Base-by-base conservation (phyloP, 129 eudicot species). In the Cynara cardunculus region DNA sequence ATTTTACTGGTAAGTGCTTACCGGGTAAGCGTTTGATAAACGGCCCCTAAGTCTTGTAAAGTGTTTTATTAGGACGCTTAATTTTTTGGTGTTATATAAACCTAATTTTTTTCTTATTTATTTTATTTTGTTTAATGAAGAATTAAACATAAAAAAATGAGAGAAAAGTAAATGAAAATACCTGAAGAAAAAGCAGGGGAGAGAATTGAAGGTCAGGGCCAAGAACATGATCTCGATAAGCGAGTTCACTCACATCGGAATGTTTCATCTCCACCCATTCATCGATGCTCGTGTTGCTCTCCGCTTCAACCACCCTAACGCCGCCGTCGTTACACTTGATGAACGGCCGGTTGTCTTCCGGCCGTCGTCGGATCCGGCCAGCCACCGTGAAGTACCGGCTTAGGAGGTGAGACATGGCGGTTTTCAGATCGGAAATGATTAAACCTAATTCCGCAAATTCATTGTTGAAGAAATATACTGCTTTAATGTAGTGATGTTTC, bases 281-380 rank as follows among this genome's bases (percentile, higher is more conserved):
- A 3, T 77, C 84, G 14, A 90, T 13, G 3, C 81, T 88, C 78
- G 39, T 82, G 39, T 5, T 35, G 34, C 78, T 75, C 14, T 75
- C 81, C 13, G 92, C 96, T 82, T 88, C 96, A 10, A 83, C 87
- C 8, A 86, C 71, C 67, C 92, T 79, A 0, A 90, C 87, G 3
- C 96, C 96, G 31, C 89, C 76, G 34, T 90, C 92, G 56, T 90
- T 90, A 56, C 91, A 89, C 90, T 85, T 90, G 61, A 90, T 86
- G 34, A 25, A 53, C 26, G 87, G 89, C 89, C 89, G 81, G 74
- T 82, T 77, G 59, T 71, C 87, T 2, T 66, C 69, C 2, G 82
- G 72, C 32, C 83, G 30, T 73, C 77, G 67, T 32, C 96, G 78
- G 59, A 90, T 81, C 78, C 96, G 75, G 2, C 96, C 96, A n/a